Evolutionary conservation across 2,329 filamentous ascomycete genomes (phyloP).

Genomic region (Plenodomus tracheiphilus): DNA sequence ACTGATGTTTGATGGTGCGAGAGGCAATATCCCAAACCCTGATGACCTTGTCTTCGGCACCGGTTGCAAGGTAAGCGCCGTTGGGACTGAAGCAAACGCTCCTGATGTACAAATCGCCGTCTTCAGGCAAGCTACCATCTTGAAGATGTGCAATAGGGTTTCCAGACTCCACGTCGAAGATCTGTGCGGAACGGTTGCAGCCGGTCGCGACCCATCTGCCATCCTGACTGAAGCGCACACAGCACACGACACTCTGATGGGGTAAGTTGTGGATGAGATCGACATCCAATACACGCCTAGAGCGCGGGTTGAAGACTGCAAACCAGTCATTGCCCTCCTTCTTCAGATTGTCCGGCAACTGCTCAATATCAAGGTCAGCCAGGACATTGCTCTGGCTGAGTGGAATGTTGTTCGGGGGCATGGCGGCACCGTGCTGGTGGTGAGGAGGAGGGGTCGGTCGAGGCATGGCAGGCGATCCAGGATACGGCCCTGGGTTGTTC

Average conservation of each 20-base stretch:
- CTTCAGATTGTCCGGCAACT: slow-evolving; percentile 83
- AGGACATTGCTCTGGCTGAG: slow-evolving; percentile 67
- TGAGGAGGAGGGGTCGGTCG: slow-evolving; percentile 72
- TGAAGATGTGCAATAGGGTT: slow-evolving; percentile 88
- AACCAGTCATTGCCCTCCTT: slow-evolving; percentile 93
- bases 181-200: slow-evolving; percentile 98
- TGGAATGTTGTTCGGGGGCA: slow-evolving; percentile 44
- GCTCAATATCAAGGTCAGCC: slow-evolving; percentile 84
- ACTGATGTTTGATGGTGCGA: slow-evolving; percentile 85
- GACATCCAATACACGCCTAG: slow-evolving; percentile 87
- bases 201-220: slow-evolving; percentile 95
- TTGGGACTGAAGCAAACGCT: slow-evolving; percentile 99
- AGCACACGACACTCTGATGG: slow-evolving; percentile 97
- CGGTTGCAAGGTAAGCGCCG: slow-evolving; percentile 89
- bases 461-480: slow-evolving; percentile 79
- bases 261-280: slow-evolving; percentile 90
- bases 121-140: slow-evolving; percentile 83
- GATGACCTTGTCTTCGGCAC: slow-evolving; percentile 97
- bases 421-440: slow-evolving; percentile 42
- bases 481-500: slow-evolving; percentile 83
- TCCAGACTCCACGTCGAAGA: slow-evolving; percentile 88
- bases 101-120: slow-evolving; percentile 92
- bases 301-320: slow-evolving; percentile 91
- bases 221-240: slow-evolving; percentile 93
- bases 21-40: slow-evolving; percentile 92